Evolutionary conservation across 768 basidiomycete genomes (phyloP), one percentile per base, ranked within the genome.

Genomic region (Coprinopsis strossmayeri): DNA sequence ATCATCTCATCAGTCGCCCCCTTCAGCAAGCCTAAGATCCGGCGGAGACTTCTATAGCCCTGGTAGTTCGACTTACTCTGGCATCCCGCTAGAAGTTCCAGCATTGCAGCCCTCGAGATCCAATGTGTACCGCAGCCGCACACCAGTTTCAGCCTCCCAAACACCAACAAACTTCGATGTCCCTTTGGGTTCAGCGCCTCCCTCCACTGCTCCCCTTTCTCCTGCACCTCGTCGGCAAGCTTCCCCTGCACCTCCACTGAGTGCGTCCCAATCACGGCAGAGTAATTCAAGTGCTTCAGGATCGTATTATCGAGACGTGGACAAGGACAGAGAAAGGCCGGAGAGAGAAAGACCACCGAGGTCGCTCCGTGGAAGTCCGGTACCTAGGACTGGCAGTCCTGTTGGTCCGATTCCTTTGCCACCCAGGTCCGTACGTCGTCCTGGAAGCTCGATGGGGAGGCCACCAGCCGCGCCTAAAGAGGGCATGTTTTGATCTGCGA

Each of bases 391-490:
- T 17, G 42, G 21, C 5, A 53, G 51, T 18, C 52, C 52, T 20
- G 50, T 38, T 38, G 15, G 30, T 15, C 61, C 62, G 25, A 57
- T 41, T 0, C 55, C 59, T 18, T 77, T 81, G 2, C 84, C 86
- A 15, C 73, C 63, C 18, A 59, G 86, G 43, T 87, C 85, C 47
- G 68, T 69, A 18, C 79, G 84, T 62, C 70, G 86, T 9, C 85
- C 87, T 1, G 74, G 77, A 11, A 86, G 82, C 58, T 59, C 69
- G 24, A 55, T 69, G 17, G 71, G 68, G 12, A 69, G 68, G 52
- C 72, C 76, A 17, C 72, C 77, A 3, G 77, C 72, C 38, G 77
- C 79, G 20, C 74, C 70, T 55, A 69, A 77, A 39, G 80, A 82
- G 37, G 80, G 81, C 3, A 79, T 84, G 80, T 74, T 84, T 59